These are phyloP conservation scores for Phytopythium montanum DNA, from an alignment of 352 stramenopile species.

Conservation along the genomic window DNA sequence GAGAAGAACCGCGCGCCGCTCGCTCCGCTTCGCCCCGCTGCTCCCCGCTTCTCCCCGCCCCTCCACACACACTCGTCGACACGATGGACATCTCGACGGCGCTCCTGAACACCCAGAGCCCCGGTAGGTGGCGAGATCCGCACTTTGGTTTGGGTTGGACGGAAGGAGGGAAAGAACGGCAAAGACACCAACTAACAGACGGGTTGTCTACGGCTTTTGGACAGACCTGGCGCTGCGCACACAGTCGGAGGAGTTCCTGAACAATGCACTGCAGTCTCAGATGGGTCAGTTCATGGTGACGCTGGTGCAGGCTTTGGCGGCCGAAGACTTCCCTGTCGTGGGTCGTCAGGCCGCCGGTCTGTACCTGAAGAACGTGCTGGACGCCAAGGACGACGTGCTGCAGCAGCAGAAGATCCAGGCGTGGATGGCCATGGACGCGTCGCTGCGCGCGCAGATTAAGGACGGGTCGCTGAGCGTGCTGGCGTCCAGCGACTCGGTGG, in stretches of 20 bases:
- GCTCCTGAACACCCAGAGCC: slow-evolving; percentile 77
- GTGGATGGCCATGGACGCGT: slow-evolving; percentile 73
- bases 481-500: slow-evolving; percentile 53
- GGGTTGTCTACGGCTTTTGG: slow-evolving; percentile 1
- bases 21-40: no score
- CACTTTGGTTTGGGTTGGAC: background rate
- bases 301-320: slow-evolving; percentile 70
- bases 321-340: slow-evolving; percentile 74
- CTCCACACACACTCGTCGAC: background rate
- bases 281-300: slow-evolving; percentile 85
- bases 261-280: slow-evolving; percentile 73
- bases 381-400: slow-evolving; percentile 81
- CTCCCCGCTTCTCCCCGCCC: background rate
- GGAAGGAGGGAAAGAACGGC: no score
- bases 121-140: slow-evolving; percentile 26
- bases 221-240: slow-evolving; percentile 66
- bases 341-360: slow-evolving; percentile 76
- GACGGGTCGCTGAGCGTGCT: slow-evolving; percentile 64
- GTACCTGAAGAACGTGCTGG: slow-evolving; percentile 86
- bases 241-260: slow-evolving; percentile 81
- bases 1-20: no score
- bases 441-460: slow-evolving; percentile 76
- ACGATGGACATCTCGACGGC: slow-evolving; percentile 80
- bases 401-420: slow-evolving; percentile 76
- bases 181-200: background rate